These are phyloP conservation scores for Microcyclospora pomicola DNA, from an alignment of 2,329 filamentous ascomycete species.

Conservation along the genomic window DNA sequence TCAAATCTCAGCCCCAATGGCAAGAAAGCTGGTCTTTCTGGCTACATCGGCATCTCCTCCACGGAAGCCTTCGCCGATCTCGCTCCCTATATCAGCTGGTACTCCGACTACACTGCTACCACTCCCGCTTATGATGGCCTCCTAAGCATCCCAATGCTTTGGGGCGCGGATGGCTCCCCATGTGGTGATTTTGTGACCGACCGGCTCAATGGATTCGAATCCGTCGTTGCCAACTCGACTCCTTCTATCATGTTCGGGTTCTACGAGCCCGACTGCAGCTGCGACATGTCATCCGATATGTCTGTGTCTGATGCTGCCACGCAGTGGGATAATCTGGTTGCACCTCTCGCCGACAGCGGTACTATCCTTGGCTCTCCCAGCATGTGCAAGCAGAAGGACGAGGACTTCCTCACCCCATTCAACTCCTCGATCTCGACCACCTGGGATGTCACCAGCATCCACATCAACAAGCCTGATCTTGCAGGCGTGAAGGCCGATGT, in stretches of 20 bases:
- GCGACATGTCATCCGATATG: conserved; percentile 13
- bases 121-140: conserved; percentile 9
- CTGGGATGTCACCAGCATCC: conserved; percentile 18
- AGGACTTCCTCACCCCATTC: conserved; percentile 16
- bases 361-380: conserved; percentile 16
- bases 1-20: conserved; percentile 8
- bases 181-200: conserved; percentile 4
- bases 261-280: conserved; percentile 19
- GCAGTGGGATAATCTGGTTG: conserved; percentile 13
- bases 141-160: conserved; percentile 16
- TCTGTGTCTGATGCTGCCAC: conserved; percentile 7
- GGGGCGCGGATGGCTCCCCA: conserved; percentile 11
- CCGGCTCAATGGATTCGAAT: conserved; percentile 10
- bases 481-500: conserved; percentile 13
- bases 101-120: conserved; percentile 17
- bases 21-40: conserved; percentile 17
- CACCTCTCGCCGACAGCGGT: conserved; percentile 13
- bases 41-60: conserved; percentile 12
- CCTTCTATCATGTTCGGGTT: conserved; percentile 19
- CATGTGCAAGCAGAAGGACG: conserved; percentile 18
- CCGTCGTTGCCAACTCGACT: conserved; percentile 7
- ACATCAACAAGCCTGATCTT: conserved; percentile 17
- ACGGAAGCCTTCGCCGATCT: conserved; percentile 9
- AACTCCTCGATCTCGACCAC: conserved; percentile 3
- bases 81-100: conserved; percentile 16